A percentile compares a stretch with the other conserved stretches of the same genome.
Evolutionary conservation across 2,329 filamentous ascomycete genomes (phyloP).

Genomic region (Cercospora nicotianae): DNA sequence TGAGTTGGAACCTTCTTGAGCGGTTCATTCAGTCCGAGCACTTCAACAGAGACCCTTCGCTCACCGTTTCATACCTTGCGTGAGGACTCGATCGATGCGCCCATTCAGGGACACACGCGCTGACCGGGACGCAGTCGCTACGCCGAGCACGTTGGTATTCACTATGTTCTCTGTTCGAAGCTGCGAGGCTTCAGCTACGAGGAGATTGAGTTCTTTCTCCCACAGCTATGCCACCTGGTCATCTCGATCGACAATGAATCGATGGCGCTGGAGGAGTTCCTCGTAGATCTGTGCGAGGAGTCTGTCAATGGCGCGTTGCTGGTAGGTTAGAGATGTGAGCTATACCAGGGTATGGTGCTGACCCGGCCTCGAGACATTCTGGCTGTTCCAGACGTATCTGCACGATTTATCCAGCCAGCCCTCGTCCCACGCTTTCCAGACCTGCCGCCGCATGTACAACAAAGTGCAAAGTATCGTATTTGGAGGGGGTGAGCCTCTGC

Average conservation of each 20-base stretch:
- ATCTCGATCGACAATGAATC: constrained; percentile 89
- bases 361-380: constrained; percentile 67
- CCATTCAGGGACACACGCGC: constrained; percentile 3
- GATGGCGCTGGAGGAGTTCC: constrained; percentile 85
- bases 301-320: constrained; percentile 80
- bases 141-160: constrained; percentile 85
- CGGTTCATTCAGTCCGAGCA: constrained; percentile 91
- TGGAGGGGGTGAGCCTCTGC: constrained; percentile 67
- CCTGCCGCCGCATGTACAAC: constrained; percentile 80
- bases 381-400: constrained; percentile 85
- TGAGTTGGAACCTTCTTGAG: constrained; percentile 80
- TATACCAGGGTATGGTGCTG: constrained; percentile 15
- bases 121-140: constrained; percentile 62
- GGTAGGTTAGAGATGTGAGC: constrained; percentile 53
- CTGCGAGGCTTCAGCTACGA: constrained; percentile 85
- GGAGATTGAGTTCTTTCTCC: constrained; percentile 90
- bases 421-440: constrained; percentile 75
- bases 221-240: constrained; percentile 80
- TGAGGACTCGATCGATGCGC: constrained; percentile 48
- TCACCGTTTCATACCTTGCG: constrained; percentile 86
- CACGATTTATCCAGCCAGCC: constrained; percentile 76
- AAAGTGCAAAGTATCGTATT: constrained; percentile 87
- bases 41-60: constrained; percentile 87
- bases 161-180: constrained; percentile 86
- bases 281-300: constrained; percentile 82